Evolutionary conservation across 75 land plant genomes (phyloP).

Genomic region (Isoetes taiwanensis): DNA sequence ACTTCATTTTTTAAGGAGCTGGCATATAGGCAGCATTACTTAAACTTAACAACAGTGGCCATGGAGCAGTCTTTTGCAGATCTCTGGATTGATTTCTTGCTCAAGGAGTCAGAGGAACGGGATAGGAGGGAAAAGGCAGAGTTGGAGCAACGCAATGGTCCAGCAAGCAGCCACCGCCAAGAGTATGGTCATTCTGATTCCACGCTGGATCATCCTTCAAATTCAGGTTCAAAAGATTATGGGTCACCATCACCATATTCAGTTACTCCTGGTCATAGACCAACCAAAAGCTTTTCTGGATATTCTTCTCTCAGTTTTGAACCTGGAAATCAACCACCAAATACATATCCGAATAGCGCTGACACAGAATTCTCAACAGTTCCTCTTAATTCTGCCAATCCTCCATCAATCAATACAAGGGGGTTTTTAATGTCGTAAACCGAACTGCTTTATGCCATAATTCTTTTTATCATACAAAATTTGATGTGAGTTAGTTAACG

Average conservation of each 20-base stretch:
- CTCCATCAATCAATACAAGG: no score
- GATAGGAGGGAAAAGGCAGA: slow-evolving; percentile 36
- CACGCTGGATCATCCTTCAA: no score
- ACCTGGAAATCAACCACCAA: no score
- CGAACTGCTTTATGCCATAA: no score
- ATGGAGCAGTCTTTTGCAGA: slow-evolving; percentile 86
- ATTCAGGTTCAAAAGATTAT: no score
- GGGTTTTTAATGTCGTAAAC: no score
- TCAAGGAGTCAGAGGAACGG: slow-evolving; percentile 86
- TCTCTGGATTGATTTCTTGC: slow-evolving; percentile 96
- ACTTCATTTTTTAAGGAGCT: not conserved
- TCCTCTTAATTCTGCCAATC: slow-evolving; percentile 34
- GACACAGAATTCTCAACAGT: slow-evolving; percentile 48
- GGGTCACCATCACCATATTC: slow-evolving; percentile 10
- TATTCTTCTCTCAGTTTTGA: no score
- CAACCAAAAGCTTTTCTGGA: slow-evolving; percentile 16
- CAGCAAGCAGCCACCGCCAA: no score
- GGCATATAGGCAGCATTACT: not conserved
- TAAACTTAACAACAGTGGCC: not conserved
- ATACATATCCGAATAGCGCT: slow-evolving; percentile 8
- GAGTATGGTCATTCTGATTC: no score
- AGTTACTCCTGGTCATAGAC: slow-evolving; percentile 1
- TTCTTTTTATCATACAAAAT: no score
- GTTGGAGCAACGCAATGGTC: slow-evolving; percentile 2
- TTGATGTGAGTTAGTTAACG: no score